These are phyloP conservation scores for Lactarius hatsudake DNA, from an alignment of 768 basidiomycete species.

Conservation along the genomic window DNA sequence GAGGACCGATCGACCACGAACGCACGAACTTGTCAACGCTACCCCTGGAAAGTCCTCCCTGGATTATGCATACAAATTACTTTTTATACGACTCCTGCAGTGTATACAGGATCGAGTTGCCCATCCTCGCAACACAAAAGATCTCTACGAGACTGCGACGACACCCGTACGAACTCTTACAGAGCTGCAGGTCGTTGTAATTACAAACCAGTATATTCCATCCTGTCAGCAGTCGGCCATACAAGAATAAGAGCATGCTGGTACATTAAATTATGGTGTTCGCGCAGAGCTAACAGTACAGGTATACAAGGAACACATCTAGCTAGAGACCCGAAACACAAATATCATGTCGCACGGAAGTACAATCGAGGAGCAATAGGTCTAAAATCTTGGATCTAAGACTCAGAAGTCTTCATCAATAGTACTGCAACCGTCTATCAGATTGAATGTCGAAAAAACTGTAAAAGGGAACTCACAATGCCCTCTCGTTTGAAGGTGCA, in stretches of 20 bases:
- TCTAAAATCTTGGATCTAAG: background rate
- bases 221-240: background rate
- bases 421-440: conserved; percentile 13
- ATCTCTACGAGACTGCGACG: background rate
- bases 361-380: background rate
- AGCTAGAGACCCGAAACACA: background rate
- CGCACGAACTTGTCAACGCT: background rate
- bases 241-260: background rate
- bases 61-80: background rate
- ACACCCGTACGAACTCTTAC: too few relatives aligned
- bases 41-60: background rate
- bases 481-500: conserved; percentile 27
- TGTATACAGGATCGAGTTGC: background rate
- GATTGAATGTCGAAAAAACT: background rate
- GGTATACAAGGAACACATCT: conserved; percentile 23
- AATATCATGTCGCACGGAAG: background rate
- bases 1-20: too few relatives aligned
- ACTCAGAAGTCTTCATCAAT: conserved; percentile 22
- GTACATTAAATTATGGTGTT: conserved; percentile 24
- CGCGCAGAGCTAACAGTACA: conserved; percentile 20
- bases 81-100: background rate
- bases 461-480: conserved; percentile 39
- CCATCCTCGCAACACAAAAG: background rate
- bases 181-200: background rate
- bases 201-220: background rate